These are phyloP conservation scores for Mycena vulgaris DNA, from an alignment of 768 basidiomycete genomes.

Conservation along the genomic window DNA sequence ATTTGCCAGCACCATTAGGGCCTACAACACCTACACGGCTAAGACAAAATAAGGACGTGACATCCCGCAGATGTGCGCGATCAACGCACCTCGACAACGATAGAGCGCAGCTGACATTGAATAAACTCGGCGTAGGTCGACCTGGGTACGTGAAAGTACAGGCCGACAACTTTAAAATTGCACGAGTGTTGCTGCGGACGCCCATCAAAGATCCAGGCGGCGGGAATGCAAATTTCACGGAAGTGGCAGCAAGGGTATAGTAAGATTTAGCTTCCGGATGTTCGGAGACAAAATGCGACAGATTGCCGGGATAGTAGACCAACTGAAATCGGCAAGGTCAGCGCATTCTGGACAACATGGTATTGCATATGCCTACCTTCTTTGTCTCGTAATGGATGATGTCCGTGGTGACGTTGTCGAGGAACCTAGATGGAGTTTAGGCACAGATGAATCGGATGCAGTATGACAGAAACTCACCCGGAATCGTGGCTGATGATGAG, in stretches of 20 bases:
- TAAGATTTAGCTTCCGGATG: constrained; percentile 97
- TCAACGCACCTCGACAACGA: constrained; percentile 86
- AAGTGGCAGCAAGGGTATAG: constrained; percentile 94
- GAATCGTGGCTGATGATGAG: constrained; percentile 98
- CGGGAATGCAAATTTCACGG: constrained; percentile 96
- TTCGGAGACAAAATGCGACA: constrained; percentile 89
- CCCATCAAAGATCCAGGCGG: constrained; percentile 97
- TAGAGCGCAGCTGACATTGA: constrained; percentile 92
- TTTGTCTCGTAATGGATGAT: constrained; percentile 98
- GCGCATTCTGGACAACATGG: constrained; percentile 29
- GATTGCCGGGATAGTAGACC: constrained; percentile 94
- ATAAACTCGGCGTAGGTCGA: constrained; percentile 81
- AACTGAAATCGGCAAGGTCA: constrained; percentile 63
- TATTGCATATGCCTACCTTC: constrained; percentile 66
- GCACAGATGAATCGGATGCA: constrained; percentile 14
- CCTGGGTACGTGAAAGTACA: constrained; percentile 98
- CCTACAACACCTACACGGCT: constrained; percentile 95
- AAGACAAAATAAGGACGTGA: constrained; percentile 35
- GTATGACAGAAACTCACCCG: constrained; percentile 66
- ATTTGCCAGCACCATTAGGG: constrained; percentile 97
- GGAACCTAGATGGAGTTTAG: constrained; percentile 68
- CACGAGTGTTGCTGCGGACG: constrained; percentile 94
- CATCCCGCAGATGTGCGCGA: constrained; percentile 31
- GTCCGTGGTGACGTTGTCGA: constrained; percentile 96
- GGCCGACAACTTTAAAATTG: constrained; percentile 92